Evolutionary conservation across 148 eudicot genomes (phyloP), one percentile per base, ranked within the genome.

Genomic region (Mesembryanthemum crystallinum): DNA sequence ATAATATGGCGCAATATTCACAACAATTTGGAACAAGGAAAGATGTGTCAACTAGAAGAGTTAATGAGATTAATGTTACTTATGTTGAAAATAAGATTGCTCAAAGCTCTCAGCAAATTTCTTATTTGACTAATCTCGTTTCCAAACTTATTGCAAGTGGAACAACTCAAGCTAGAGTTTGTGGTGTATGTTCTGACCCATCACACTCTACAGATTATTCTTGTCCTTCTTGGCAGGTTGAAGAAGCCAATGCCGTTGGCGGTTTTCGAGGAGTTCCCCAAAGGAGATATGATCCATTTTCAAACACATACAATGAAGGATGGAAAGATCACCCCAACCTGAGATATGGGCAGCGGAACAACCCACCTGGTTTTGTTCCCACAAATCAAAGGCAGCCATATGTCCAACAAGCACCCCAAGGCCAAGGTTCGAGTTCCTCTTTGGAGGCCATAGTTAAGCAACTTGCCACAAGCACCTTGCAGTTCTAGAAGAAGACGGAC

Each of bases 301-400:
- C 4, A 20, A 20, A 35, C 10, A 71, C 74, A 6, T 73, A 73
- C 18, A 73, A 61, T 62, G 37, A 29, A 35, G 39, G 39, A 35
- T 73, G 76, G 57, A 37, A 21, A 28, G 67, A 73, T 61, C 67
- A 73, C 24, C 76, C 58, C 24, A 37, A 73, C n/a, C 25, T 73
- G 23, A 73, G 54, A 23, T 73, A 42, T 59, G 76, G 67, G 5
- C 63, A 30, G 18, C 64, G 29, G 18, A 59, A 39, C 21, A 27
- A 43, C 54, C 66, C 68, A 4, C 51, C 13, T 24, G 30, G 52
- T 8, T 39, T 67, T n/a, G 52, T 20, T 11, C 29, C 17, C 64
- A 59, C 28, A 1, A 37, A 60, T 11, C 23, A 13, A 1, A 25
- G 35, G 4, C 25, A 24, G 23, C 17, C 67, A 24, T 18, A 49